phyloP scores from a whole-genome alignment of 164 flowering plant species.

The Malania oleifera region DNA sequence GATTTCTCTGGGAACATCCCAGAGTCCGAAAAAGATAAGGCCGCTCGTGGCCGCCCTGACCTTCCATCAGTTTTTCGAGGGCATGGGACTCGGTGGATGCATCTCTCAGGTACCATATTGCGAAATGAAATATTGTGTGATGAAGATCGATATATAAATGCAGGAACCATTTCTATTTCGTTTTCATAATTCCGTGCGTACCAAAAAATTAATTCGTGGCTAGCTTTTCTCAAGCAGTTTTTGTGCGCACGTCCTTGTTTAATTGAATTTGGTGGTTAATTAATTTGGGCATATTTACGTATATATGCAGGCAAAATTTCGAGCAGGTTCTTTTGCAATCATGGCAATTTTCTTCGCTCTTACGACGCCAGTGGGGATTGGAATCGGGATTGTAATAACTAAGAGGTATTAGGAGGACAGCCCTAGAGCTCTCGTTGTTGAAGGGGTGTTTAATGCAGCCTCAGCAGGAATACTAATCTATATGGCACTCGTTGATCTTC shows the following conservation, averaged over 20 bases:
- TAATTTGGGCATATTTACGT: no score
- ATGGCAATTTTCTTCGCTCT: slow-evolving; percentile 42
- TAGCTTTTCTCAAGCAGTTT: no score
- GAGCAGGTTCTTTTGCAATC: slow-evolving; percentile 2
- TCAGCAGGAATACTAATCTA: slow-evolving; percentile 42
- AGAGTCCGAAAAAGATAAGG: slow-evolving; percentile 23
- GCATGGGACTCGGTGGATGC: slow-evolving; percentile 44
- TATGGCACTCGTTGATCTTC: slow-evolving; percentile 44
- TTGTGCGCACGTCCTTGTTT: no score
- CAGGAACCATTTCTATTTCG: no score
- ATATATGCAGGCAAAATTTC: slow-evolving; percentile 36
- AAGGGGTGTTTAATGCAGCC: slow-evolving; percentile 40
- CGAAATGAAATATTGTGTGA: no score
- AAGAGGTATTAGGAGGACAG: slow-evolving; percentile 29
- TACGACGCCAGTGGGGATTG: slow-evolving; percentile 46
- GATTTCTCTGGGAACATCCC: slow-evolving; percentile 31
- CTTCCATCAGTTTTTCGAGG: slow-evolving; percentile 39
- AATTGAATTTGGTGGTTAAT: no score
- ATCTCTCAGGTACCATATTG: slow-evolving; percentile 42
- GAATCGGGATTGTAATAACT: slow-evolving; percentile 35
- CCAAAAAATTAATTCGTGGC: no score
- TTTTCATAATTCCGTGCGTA: no score
- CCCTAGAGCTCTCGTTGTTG: slow-evolving; percentile 33
- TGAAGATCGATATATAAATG: no score
- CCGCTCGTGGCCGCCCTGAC: slow-evolving; percentile 35